Evolutionary conservation across 1,284 basidiomycete species (phyloP), one percentile per base, ranked within the genome.

Genomic region (Gymnopus androsaceus): DNA sequence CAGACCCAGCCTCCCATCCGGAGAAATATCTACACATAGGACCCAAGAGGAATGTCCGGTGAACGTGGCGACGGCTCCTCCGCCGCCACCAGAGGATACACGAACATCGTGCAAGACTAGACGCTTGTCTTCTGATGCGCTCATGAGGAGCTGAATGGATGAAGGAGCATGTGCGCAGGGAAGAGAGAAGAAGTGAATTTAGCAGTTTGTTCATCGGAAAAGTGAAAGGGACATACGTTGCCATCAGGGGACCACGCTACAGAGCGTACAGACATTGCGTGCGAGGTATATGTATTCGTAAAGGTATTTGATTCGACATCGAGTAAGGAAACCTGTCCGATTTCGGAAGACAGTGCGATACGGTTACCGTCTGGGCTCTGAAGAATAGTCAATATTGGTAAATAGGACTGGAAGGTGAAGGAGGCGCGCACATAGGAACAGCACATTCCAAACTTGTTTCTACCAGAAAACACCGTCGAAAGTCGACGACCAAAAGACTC

Each of bases 1-100:
- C 12, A 90, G 78, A 4, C 86, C 87, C 12, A 93, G 77, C 56
- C 84, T 81, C 3, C 82, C 83, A 67, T 95, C 92, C 2, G 88
- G 88, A 33, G 89, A 89, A 19, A 94, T 83, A 62, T 90, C 88
- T 3, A 84, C 77, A 60, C 83, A 85, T 19, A 95, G 76, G 1
- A 93, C 91, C 93, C 93, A 95, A 5, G 91, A 92, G 1, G 87
- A 80, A 69, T 95, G 93, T 0, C 93, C 93, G 19, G 84, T 83
- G 61, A 95, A 75, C 6, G 90, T 85, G 8, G 92, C 90, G 15
- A 94, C 90, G 8, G 57, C 54, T 23, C 90, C 89, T 31, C 89
- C 87, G 1, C 86, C 85, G 25, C 89, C 88, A 28, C 89, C 88
- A 17, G 84, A 79, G 0, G 82, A 77, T 46, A 71, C 72, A 34